A percentile compares a stretch with the other conserved stretches of the same genome.
These are phyloP conservation scores for Clohesyomyces aquaticus DNA, from an alignment of 495 filamentous ascomycete species.

Conservation along the genomic window DNA sequence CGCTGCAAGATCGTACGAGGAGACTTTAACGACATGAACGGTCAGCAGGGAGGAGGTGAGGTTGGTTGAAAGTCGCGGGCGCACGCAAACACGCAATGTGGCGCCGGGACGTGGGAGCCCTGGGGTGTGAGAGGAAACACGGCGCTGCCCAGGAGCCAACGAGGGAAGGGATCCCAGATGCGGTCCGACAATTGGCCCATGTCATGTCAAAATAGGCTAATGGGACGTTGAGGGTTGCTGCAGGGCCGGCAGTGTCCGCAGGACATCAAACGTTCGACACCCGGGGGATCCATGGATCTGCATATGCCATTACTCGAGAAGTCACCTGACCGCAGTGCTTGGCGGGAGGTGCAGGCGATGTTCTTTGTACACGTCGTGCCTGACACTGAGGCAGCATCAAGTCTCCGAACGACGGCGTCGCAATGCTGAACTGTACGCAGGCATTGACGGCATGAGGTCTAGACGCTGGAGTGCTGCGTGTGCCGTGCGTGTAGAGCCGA, in stretches of 20 bases:
- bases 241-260: slow-evolving; percentile 32
- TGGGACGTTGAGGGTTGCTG: slow-evolving; percentile 25
- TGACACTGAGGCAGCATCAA: no score
- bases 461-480: no score
- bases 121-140: slow-evolving; percentile 12
- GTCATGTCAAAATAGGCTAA: slow-evolving; percentile 39
- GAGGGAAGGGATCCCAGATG: neutral
- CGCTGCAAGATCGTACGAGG: neutral
- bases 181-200: slow-evolving; percentile 15
- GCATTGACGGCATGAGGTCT: no score
- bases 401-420: no score
- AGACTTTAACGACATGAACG: neutral
- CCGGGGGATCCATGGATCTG: neutral
- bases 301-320: slow-evolving; percentile 22
- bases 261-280: slow-evolving; percentile 24
- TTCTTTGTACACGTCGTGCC: no score
- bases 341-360: no score
- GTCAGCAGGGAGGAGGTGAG: neutral
- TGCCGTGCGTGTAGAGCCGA: no score
- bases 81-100: slow-evolving; percentile 17
- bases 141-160: neutral
- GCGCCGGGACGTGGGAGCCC: slow-evolving; percentile 17
- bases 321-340: slow-evolving; percentile 1
- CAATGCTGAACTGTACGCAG: no score
- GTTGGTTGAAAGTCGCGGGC: neutral